phyloP scores from a whole-genome alignment of 2,329 filamentous ascomycete genomes.

The Pseudogymnoascus sp. region DNA sequence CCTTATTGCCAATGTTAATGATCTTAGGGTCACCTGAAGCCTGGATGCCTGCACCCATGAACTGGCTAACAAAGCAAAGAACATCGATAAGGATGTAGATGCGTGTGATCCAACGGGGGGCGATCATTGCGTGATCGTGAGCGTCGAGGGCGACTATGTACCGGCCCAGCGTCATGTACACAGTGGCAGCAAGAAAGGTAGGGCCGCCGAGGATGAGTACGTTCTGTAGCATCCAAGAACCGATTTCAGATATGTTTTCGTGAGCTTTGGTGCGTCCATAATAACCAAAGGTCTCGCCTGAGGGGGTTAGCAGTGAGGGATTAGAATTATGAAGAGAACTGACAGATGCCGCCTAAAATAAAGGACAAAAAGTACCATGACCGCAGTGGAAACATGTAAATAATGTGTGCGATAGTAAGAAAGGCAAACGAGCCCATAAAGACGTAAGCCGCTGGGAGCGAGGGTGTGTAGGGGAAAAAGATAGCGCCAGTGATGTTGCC shows the following conservation, averaged over 20 bases:
- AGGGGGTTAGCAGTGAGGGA: background rate
- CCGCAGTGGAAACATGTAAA: slow-evolving; percentile 19
- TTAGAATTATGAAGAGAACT: background rate
- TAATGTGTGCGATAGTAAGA: slow-evolving; percentile 15
- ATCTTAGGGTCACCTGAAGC: slow-evolving; percentile 9
- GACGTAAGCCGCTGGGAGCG: slow-evolving; percentile 17
- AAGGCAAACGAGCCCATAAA: slow-evolving; percentile 20
- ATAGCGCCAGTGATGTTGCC: background rate
- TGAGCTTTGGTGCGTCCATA: slow-evolving; percentile 5
- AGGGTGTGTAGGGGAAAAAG: slow-evolving; percentile 16
- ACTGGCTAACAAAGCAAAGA: slow-evolving; percentile 41
- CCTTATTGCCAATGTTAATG: slow-evolving; percentile 33
- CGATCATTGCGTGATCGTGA: slow-evolving; percentile 38
- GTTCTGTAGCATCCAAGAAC: slow-evolving; percentile 36
- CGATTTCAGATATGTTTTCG: background rate
- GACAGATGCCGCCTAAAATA: background rate
- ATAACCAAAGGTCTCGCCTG: slow-evolving; percentile 5
- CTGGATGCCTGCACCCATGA: slow-evolving; percentile 10
- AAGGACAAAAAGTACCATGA: background rate
- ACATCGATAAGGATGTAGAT: slow-evolving; percentile 46
- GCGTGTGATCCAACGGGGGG: slow-evolving; percentile 41
- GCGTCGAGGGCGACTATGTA: slow-evolving; percentile 36
- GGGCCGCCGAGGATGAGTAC: slow-evolving; percentile 39
- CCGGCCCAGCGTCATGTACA: slow-evolving; percentile 43
- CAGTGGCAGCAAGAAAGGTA: slow-evolving; percentile 38